Evolutionary conservation across 179 eudicot species (phyloP), one percentile per base, ranked within the genome.

Genomic region (Patellifolia procumbens): DNA sequence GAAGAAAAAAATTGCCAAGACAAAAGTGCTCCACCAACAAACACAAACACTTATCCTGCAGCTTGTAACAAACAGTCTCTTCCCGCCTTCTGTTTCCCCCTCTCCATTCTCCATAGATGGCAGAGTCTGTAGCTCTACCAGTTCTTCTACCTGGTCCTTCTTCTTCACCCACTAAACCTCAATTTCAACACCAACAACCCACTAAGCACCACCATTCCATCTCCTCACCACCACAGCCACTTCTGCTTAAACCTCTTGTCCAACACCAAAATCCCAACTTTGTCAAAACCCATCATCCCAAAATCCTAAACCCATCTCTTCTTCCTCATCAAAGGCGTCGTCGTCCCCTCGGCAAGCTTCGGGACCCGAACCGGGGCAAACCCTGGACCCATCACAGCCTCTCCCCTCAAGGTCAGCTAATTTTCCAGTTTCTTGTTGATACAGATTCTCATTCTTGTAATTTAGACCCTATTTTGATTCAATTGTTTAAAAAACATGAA

Each of bases 281-380:
- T 34, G 3, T 78, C 56, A 35, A 67, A 13, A 49, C 78, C 72
- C 75, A 55, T 9, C 56, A 73, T 37, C 78, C 78, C 78, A 79
- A 35, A 49, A 70, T 67, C 51, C 53, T 59, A 20, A 78, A 42
- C 24, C 43, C 78, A 74, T 16, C 80, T 51, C 74, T 74, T 26
- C 45, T 80, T 43, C 78, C 66, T 53, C 64, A 82, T 64, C 74
- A 73, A 56, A 83, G 83, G 7, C 90, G 91, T 10, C 91, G 84
- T 11, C 89, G 83, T 22, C 88, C 89, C 12, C 84, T 92, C 17
- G 94, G 97, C 16, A 92, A 86, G 69, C 73, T 73, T 85, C 80
- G 72, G 0, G 97, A 94, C 88, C 81, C 89, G 53, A 92, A 92
- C 84, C 88, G 81, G 19, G 98, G 94, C 31, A 86, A 92, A 61